Evolutionary conservation across 2,329 filamentous ascomycete species (phyloP), one percentile per base, ranked within the genome.

Genomic region (Myriosclerotinia duriaeana): DNA sequence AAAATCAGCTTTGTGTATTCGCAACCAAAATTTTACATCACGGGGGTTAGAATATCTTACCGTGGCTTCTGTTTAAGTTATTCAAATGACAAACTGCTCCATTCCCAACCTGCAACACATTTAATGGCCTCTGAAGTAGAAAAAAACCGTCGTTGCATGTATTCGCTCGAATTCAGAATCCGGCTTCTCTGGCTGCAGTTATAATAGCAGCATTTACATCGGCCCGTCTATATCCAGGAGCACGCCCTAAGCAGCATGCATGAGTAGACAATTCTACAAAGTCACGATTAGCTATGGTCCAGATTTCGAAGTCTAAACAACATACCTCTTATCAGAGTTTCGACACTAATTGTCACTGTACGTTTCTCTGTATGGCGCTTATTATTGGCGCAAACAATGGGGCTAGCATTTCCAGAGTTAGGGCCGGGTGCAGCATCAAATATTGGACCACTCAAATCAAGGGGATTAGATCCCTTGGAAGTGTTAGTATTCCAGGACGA

Each of bases 161-260:
- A 20, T 7, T n/a, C 44, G 26, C 44, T n/a, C 5, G 15, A 7
- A 61, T 44, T 46, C 52, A 30, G 42, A 62, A 53, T 14, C 64
- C 64, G 36, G 64, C 56, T 42, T 65, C 15, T 36, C 30, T 65
- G 7, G 46, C 64, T 36, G 64, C 64, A 14, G 46, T 38, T 14
- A 66, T 14, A 48, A 77, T 72, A 53, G 76, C 75, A 34, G 71
- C 67, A 67, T 77, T 76, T 6, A 78, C 72, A 69, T 78, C 76
- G 20, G 66, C 48, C 6, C 69, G 73, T 52, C 74, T 71, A 44
- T 73, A 77, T 20, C 76, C 76, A 36, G 76, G 73, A 12, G 71
- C 60, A 30, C 75, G 67, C 22, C 76, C 75, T 17, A 78, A 59
- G 66, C 76, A 77, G 22, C 74, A 70, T 36, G 65, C 72, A 40